These are phyloP conservation scores for Phytophthora tubulina DNA, from an alignment of 352 stramenopile genomes.

Conservation along the genomic window DNA sequence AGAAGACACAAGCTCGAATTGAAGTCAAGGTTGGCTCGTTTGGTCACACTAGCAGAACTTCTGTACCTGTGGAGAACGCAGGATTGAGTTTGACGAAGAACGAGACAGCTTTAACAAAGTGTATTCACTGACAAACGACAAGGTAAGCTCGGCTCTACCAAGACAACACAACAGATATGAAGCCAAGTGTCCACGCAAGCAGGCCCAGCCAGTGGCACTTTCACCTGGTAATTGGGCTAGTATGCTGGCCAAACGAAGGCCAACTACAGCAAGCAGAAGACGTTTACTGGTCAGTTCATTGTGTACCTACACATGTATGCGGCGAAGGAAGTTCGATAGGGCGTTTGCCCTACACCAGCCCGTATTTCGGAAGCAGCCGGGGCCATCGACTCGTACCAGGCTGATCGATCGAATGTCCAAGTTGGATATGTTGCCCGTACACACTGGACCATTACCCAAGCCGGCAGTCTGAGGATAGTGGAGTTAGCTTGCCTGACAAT, in stretches of 20 bases:
- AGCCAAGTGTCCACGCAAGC: slow-evolving; percentile 3
- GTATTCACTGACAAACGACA: slow-evolving; percentile 1
- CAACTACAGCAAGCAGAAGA: slow-evolving; percentile 15
- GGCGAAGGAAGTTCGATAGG: slow-evolving; percentile 3
- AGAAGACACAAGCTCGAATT: slow-evolving; percentile 8
- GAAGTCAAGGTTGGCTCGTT: slow-evolving; percentile 6
- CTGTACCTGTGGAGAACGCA: slow-evolving; percentile 1
- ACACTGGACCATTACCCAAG: slow-evolving; percentile 20
- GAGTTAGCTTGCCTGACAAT: not conserved
- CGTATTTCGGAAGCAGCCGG: slow-evolving; percentile 13
- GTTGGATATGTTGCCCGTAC: slow-evolving; percentile 24
- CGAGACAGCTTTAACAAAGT: slow-evolving; percentile 12
- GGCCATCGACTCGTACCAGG: slow-evolving; percentile 13
- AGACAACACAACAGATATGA: slow-evolving; percentile 9
- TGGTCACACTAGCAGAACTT: slow-evolving; percentile 12
- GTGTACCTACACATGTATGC: slow-evolving; percentile 10
- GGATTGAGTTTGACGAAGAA: slow-evolving; percentile 17
- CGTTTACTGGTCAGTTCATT: slow-evolving; percentile 1
- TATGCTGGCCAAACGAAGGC: not conserved
- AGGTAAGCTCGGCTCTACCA: slow-evolving; percentile 10
- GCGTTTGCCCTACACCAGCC: not conserved
- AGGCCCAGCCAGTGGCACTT: slow-evolving; percentile 3
- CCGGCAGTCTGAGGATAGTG: slow-evolving; percentile 11
- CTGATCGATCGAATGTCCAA: not conserved
- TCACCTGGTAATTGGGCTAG: not conserved